Base-by-base conservation (phyloP, 805 yeast species). In the Cyberlindnera bimundalis region DNA sequence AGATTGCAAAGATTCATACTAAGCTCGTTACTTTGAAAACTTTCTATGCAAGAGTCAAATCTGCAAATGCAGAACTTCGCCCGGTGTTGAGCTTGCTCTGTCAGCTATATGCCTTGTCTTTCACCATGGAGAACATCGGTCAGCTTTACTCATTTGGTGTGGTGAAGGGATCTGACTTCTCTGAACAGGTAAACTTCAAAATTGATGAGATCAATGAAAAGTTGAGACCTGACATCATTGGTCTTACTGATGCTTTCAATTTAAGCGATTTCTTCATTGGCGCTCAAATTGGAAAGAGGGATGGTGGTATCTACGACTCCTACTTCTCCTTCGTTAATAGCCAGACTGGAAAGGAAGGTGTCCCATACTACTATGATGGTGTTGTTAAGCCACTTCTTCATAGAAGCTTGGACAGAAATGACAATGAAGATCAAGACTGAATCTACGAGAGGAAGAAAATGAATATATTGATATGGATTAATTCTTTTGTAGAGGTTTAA, bases 231-330 rank as follows among this genome's bases (percentile, higher is more conserved):
- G 78, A 82, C 52, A 85, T 83, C 35, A 76, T 87, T 59, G 83
- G 84, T 1, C 68, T 85, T 52, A 84, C 95, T 8, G 96, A 89
- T 64, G 74, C 95, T 1, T 89, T 89, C 70, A 78, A 82, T 61
- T 70, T 84, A 47, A 75, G 85, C 21, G 96, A 89, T 65, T 81
- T 73, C 60, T 76, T 83, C 67, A 71, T 89, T 55, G 84, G 87
- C 60, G 78, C 96, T 0, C 80, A 90, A n/a, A 76, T 89, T 45
- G 96, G 96, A 24, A 72, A 70, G 39, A 80, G 74, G 61, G 81
- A 84, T 53, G 96, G 96, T 39, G 81, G 87, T 59, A 78, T 84
- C 34, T 89, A 89, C 63, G 79, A 80, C 52, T 77, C 84, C 55
- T 87, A 87, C 65, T 82, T 82, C 48, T 78, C 79, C 56, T 75